Percentiles rank a stretch among this genome's conserved stretches.
phyloP scores from a whole-genome alignment of 495 filamentous ascomycete genomes.

The Penicillium antarcticum region DNA sequence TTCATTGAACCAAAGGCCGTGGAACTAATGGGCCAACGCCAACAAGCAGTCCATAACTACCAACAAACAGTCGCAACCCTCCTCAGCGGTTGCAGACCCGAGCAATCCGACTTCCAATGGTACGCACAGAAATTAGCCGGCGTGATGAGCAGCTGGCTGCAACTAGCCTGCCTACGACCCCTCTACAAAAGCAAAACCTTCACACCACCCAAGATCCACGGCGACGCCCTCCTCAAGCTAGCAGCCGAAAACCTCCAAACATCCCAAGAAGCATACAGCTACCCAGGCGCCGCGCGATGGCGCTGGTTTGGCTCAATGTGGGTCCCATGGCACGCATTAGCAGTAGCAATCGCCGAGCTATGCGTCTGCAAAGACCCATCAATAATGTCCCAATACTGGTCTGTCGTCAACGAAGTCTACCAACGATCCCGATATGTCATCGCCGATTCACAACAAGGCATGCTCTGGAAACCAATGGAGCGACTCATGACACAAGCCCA shows the following conservation, averaged over 20 bases:
- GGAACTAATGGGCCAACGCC: conserved; percentile 21
- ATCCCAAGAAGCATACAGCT: conserved; percentile 15
- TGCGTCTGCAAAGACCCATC: conserved; percentile 60
- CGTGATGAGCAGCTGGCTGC: conserved; percentile 26
- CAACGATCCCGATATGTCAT: conserved; percentile 46
- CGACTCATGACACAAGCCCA: conserved; percentile 56
- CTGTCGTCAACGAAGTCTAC: conserved; percentile 59
- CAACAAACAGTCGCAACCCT: conserved; percentile 19
- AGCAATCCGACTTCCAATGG: conserved; percentile 25
- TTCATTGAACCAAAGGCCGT: conserved; percentile 19
- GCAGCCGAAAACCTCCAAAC: conserved; percentile 29
- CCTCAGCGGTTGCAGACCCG: conserved; percentile 21
- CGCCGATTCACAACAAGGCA: conserved; percentile 53
- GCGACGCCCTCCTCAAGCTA: conserved; percentile 25
- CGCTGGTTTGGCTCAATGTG: conserved; percentile 38
- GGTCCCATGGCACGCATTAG: conserved; percentile 47
- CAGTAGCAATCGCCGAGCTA: conserved; percentile 63
- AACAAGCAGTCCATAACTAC: conserved; percentile 29
- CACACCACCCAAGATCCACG: conserved; percentile 23
- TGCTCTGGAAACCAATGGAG: conserved; percentile 67
- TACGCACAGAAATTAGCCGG: conserved; percentile 19
- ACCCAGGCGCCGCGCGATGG: conserved; percentile 29
- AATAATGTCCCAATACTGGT: conserved; percentile 70
- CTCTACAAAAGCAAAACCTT: conserved; percentile 23
- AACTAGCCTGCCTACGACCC: conserved; percentile 32